phyloP scores from a whole-genome alignment of 2,329 filamentous ascomycete species.

The Hirsutella thompsonii region DNA sequence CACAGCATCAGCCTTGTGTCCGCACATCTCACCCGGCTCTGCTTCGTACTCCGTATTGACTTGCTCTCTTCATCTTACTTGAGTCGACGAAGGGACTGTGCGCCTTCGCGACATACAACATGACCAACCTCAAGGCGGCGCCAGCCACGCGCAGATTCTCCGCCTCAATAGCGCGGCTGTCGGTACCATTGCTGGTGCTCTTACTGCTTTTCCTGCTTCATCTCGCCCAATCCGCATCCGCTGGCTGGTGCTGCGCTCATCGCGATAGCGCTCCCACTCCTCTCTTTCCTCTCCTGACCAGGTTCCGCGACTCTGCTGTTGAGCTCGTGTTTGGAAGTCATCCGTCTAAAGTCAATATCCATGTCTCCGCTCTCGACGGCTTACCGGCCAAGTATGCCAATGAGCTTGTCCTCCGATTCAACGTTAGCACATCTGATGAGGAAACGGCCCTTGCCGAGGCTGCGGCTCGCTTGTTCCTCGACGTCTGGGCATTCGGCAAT shows the following conservation, averaged over 20 bases:
- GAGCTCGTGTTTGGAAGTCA: conserved; percentile 36
- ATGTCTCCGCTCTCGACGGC: conserved; percentile 14
- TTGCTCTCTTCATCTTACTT: too few relatives aligned
- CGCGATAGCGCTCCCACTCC: conserved; percentile 5
- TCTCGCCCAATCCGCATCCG: not conserved
- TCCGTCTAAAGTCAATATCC: conserved; percentile 15
- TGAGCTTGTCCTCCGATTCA: conserved; percentile 85
- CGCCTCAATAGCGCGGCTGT: not conserved
- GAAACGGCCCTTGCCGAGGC: conserved; percentile 61
- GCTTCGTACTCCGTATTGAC: too few relatives aligned
- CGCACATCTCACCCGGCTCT: too few relatives aligned
- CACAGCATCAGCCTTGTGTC: too few relatives aligned
- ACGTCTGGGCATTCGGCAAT: conserved; percentile 77
- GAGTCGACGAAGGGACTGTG: too few relatives aligned
- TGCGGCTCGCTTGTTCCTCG: conserved; percentile 62
- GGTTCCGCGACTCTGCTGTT: conserved; percentile 35
- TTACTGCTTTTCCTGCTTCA: conserved; percentile 1
- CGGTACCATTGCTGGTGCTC: not conserved
- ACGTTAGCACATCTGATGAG: conserved; percentile 55
- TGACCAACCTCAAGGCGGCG: not conserved
- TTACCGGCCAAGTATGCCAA: conserved; percentile 48
- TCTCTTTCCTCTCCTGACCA: conserved; percentile 34
- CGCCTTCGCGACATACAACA: too few relatives aligned
- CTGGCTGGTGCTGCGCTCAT: conserved; percentile 4
- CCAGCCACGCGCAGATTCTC: not conserved